These are phyloP conservation scores for Scortechinia acanthostroma DNA, from an alignment of 2,329 filamentous ascomycete genomes.

Conservation along the genomic window DNA sequence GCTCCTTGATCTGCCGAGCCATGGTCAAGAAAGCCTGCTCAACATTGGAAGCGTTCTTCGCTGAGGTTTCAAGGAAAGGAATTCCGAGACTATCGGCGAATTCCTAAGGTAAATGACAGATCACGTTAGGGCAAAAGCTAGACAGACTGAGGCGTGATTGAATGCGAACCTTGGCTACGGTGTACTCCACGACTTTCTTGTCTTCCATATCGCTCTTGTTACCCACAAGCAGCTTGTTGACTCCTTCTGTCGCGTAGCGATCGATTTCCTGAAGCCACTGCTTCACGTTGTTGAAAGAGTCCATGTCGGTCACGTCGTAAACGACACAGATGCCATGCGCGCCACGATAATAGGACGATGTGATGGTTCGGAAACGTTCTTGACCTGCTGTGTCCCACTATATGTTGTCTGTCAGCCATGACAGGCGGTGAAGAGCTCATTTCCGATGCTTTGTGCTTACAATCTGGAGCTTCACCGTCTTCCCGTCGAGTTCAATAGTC, in stretches of 20 bases:
- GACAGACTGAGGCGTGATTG: not conserved
- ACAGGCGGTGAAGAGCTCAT: not conserved
- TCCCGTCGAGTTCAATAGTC: slow-evolving; percentile 97
- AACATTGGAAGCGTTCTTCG: slow-evolving; percentile 99
- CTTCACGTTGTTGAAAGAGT: slow-evolving; percentile 99
- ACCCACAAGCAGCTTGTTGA: slow-evolving; percentile 97
- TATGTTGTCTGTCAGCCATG: slow-evolving; percentile 9
- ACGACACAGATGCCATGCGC: slow-evolving; percentile 99
- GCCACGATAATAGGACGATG: slow-evolving; percentile 97
- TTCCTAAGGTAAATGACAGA: slow-evolving; percentile 49
- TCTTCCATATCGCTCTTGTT: slow-evolving; percentile 99
- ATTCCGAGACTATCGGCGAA: slow-evolving; percentile 98
- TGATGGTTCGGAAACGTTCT: slow-evolving; percentile 99
- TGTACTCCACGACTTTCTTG: slow-evolving; percentile 99
- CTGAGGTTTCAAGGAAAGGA: slow-evolving; percentile 97
- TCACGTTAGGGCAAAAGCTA: not conserved
- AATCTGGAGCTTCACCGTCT: slow-evolving; percentile 99
- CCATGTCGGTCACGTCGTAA: slow-evolving; percentile 99
- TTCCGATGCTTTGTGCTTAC: slow-evolving; percentile 41
- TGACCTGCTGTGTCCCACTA: slow-evolving; percentile 99
- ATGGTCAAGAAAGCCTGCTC: slow-evolving; percentile 99
- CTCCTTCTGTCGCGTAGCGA: slow-evolving; percentile 95
- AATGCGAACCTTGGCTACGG: slow-evolving; percentile 84
- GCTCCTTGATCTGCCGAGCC: slow-evolving; percentile 99
- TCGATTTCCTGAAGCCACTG: slow-evolving; percentile 99